Base-by-base conservation (phyloP, 352 stramenopile species). In the Phytophthora constricta region DNA sequence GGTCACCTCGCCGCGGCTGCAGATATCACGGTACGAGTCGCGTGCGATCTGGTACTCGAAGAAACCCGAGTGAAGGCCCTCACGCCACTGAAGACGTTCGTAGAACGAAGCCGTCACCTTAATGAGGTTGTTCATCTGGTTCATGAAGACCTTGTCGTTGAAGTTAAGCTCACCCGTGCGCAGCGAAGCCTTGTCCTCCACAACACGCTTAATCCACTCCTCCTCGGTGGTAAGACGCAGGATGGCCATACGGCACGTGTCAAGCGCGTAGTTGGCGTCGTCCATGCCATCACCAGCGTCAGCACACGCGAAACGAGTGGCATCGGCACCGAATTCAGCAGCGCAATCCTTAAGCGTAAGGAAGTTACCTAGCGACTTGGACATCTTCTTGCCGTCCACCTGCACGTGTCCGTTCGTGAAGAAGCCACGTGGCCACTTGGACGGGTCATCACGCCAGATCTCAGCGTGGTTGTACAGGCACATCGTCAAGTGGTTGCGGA, bases 401-500 rank as follows among this genome's bases (percentile, higher is more conserved):
- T 92, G 89, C 37, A 99, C 84, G 83, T 99, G 97, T 25, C 98
- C 98, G 76, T 99, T 99, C 55, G 95, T 99, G 80, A 99, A 99
- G 78, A 99, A 99, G 19, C 93, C 90, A 61, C 92, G 90, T 9
- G 98, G 98, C 98, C 98, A 99, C 67, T 99, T 93, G 47, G 93
- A 87, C 34, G 97, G 94, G 64, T 99, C 92, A 63, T 99, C 93
- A 52, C 98, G 94, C 98, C 97, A 99, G 66, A 99, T 99, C 56
- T 98, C 97, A 23, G 93, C 95, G 82, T 99, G 98, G 80, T 99
- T 99, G 90, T 99, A 99, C 57, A 99, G 84, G 17, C 88, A 97
- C 97, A 99, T 99, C 13, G 98, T 99, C 69, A 99, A 91, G 81
- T 99, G 98, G 79, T 99, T 99, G 31, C 96, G 96, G 71, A 99